Evolutionary conservation across 768 basidiomycete species (phyloP).

Genomic region (Phylloporus arenicola): DNA sequence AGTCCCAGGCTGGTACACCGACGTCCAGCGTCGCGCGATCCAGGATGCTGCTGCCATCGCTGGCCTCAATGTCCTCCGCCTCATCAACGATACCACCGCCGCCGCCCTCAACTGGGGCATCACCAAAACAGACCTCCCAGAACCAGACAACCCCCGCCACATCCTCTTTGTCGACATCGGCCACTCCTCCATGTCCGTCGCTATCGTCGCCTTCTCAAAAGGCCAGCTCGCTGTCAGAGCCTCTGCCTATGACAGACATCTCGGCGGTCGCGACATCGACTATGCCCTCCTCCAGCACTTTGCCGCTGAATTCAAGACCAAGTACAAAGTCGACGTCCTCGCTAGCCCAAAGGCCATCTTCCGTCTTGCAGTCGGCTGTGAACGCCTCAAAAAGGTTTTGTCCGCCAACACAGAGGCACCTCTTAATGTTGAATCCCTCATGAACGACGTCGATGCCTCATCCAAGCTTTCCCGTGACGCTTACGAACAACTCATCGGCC

Average conservation of each 20-base stretch:
- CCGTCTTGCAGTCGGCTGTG: constrained; percentile 83
- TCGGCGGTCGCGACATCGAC: constrained; percentile 97
- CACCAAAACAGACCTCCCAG: constrained; percentile 95
- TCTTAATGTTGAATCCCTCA: constrained; percentile 91
- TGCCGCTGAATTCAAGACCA: constrained; percentile 85
- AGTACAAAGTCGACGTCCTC: constrained; percentile 97
- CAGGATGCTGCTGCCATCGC: constrained; percentile 88
- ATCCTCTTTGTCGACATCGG: constrained; percentile 95
- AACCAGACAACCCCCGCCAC: constrained; percentile 72
- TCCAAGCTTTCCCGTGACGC: constrained; percentile 80
- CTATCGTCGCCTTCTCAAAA: constrained; percentile 91
- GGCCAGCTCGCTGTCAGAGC: constrained; percentile 84
- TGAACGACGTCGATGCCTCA: constrained; percentile 91
- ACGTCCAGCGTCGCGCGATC: constrained; percentile 84
- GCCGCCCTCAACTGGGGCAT: constrained; percentile 97
- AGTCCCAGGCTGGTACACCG: constrained; percentile 96
- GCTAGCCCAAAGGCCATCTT: constrained; percentile 88
- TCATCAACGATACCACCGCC: constrained; percentile 97
- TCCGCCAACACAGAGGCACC: constrained; percentile 90
- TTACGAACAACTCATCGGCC: constrained; percentile 72
- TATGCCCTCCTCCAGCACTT: constrained; percentile 86
- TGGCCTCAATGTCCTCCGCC: constrained; percentile 82
- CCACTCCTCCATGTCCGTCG: constrained; percentile 82
- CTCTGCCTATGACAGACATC: constrained; percentile 86
- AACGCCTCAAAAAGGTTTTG: constrained; percentile 93